Percentiles rank a stretch among this genome's conserved stretches.
Evolutionary conservation across 192 early-diverging fungal genomes (phyloP).

Genomic region (Backusella sp.): DNA sequence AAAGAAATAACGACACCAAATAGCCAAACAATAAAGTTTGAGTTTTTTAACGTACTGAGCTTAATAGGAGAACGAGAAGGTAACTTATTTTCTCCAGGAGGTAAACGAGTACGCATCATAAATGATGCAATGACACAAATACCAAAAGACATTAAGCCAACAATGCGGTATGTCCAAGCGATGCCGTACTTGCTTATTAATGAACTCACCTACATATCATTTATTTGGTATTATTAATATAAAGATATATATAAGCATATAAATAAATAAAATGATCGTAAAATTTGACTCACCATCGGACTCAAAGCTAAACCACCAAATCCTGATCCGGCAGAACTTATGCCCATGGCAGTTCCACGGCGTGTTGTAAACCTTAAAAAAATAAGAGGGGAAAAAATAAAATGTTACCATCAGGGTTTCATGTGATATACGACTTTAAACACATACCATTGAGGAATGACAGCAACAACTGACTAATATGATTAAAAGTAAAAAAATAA

Average conservation of each 20-base stretch:
- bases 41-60: constrained; percentile 21
- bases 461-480: constrained; percentile 18
- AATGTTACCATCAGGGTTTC: background rate
- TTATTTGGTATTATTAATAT: background rate
- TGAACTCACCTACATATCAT: background rate
- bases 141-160: constrained; percentile 58
- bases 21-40: constrained; percentile 32
- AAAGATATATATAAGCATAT: background rate
- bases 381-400: background rate
- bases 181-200: constrained; percentile 56
- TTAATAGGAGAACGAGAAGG: constrained; percentile 15
- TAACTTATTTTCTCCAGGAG: background rate
- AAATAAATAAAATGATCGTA: background rate
- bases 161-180: constrained; percentile 48
- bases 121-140: constrained; percentile 20
- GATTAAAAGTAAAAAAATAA: background rate
- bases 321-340: constrained; percentile 62
- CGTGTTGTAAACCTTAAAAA: constrained; percentile 34
- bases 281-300: constrained; percentile 17
- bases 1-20: constrained; percentile 27
- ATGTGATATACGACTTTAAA: background rate
- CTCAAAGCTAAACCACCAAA: constrained; percentile 55
- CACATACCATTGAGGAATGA: constrained; percentile 59
- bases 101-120: constrained; percentile 29
- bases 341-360: constrained; percentile 60